Base-by-base conservation (phyloP, 2,329 filamentous ascomycete genomes). In the Trichophaea hybrida region DNA sequence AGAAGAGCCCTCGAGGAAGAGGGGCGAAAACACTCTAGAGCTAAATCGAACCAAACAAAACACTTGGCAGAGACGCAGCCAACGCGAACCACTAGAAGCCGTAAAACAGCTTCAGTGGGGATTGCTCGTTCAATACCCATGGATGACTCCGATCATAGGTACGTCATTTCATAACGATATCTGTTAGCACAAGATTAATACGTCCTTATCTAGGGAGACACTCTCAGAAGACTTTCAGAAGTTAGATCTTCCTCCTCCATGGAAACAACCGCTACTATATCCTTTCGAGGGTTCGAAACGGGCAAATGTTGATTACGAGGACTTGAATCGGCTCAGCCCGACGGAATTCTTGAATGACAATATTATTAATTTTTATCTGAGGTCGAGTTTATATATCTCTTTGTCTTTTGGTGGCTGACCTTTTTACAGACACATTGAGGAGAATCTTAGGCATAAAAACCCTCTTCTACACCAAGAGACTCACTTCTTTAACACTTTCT, bases 401-500 rank as follows among this genome's bases (percentile, higher is more conserved):
- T 34, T 24, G 46, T 4, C 37, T 44, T 51, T 24, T 24, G 48
- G 15, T 51, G 12, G 32, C 38, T 65, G 37, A 59, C 44, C 4
- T 44, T n/a, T 13, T n/a, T 17, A 46, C 48, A 65, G 64, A 34
- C 86, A 83, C 66, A 74, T 91, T 5, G 82, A 90, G 69, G 74
- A 78, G 59, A 73, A 78, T 46, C 71, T 85, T 38, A 77, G 81
- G 64, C 72, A 74, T 43, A 74, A 77, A 8, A 75, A 77, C 1
- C 77, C 80, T 0, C 75, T 80, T 50, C 67, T 83, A 3, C 74
- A 82, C 0, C 75, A 80, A 61, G 81, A 82, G 55, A 81, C 94
- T 2, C 88, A 94, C 70, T 86, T 95, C 66, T 91, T 94, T 75
- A 97, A 90, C 70, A 93, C 88, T 0, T 95, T 88, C 72, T 96